Conservation (phyloP, 179 eudicot species). For the Kewa caespitosa region DNA sequence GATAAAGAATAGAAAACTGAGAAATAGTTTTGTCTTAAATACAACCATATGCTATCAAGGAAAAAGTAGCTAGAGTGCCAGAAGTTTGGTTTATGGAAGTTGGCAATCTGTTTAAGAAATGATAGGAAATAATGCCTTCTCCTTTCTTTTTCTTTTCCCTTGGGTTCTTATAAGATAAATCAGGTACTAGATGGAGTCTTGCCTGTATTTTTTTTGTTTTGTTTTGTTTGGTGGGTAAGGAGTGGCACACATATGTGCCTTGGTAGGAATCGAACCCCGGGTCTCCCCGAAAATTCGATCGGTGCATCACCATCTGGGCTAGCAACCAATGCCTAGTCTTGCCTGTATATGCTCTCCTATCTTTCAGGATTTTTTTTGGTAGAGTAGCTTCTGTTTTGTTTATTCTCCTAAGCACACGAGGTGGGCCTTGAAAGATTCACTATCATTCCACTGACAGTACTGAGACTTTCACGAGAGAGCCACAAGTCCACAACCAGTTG, state of each 20-base stretch:
- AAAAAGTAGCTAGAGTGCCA: not conserved
- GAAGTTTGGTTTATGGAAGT: constrained; percentile 17
- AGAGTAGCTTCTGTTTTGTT: constrained; percentile 8
- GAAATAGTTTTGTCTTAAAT: not conserved
- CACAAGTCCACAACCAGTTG: constrained; percentile 7
- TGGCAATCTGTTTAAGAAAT: not conserved
- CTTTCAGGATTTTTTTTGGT: constrained; percentile 16
- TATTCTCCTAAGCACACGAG: constrained; percentile 4
- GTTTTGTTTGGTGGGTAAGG: no score
- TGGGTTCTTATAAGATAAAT: no score
- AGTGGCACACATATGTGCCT: no score
- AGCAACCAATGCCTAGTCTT: no score
- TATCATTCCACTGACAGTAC: constrained; percentile 23
- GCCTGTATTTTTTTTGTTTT: no score
- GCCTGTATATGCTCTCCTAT: constrained; percentile 5
- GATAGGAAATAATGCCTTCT: no score
- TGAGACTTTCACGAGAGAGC: constrained; percentile 25
- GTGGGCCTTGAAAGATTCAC: constrained; percentile 33
- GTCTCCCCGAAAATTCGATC: no score
- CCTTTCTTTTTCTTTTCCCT: no score
- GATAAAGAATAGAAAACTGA: not conserved
- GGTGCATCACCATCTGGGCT: no score
- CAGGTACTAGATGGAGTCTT: not conserved
- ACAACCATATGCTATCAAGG: no score
- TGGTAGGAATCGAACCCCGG: no score